Base-by-base conservation (phyloP, 2,329 filamentous ascomycete species). In the Harringtonia aguacate region DNA sequence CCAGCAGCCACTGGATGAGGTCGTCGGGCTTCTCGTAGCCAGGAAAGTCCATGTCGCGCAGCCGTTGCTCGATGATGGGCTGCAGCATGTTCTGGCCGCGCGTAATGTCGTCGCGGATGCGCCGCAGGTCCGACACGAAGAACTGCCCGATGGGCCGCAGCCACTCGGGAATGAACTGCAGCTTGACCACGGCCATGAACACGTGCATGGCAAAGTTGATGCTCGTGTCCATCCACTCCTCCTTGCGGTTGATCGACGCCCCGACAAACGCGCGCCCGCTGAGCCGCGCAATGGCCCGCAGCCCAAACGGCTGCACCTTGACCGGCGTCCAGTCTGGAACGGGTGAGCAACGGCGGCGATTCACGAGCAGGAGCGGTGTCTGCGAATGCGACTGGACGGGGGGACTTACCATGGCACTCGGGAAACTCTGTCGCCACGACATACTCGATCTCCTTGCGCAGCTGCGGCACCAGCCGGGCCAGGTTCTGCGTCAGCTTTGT, bases 231-330 rank as follows among this genome's bases (percentile, higher is more conserved):
- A 77, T 67, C 74, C 74, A 78, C 46, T 67, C 61, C 50, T 74
- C 67, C 34, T 69, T 60, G 17, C 72, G 70, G 51, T 67, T 73
- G 44, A 77, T 60, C 14, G 62, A 57, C 3, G 65, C 52, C 2
- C 74, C 74, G 8, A 77, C 66, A 48, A 77, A 77, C 5, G 70
- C 65, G 18, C 68, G 62, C 1, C 74, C 72, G 22, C 71, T 75
- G 20, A 79, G 52, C 2, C 73, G 68, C 8, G 74, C 68, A 12
- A 79, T 61, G 4, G 69, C 63, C 20, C 70, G 62, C 3, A 77
- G 61, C 36, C 72, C 60, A 45, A 76, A 69, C 0, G 68, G 66
- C 31, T 74, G 70, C 51, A 76, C 65, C 50, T 66, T 68, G 41
- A 76, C 66, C 0, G 70, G 55, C 1, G 68, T 75, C 75, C 75